Evolutionary conservation across 78 protist genomes (phyloP).

Genomic region (Dictyostelium firmibasis): DNA sequence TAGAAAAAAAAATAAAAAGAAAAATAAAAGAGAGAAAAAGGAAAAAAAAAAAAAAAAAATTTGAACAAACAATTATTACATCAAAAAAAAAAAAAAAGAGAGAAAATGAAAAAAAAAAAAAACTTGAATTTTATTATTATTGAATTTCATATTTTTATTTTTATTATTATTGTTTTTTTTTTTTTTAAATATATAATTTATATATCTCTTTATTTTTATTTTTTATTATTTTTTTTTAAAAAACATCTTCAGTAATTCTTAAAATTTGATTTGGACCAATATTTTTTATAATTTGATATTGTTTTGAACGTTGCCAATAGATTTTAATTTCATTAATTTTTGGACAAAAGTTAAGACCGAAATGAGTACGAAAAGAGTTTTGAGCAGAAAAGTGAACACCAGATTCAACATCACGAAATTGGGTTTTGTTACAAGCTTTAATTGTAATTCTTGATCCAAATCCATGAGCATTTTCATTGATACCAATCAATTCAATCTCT

Average conservation of each 20-base stretch:
- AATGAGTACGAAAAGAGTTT: constrained; percentile 60
- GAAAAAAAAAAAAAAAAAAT: too few species aligned
- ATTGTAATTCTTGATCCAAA: constrained; percentile 50
- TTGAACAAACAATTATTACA: too few species aligned
- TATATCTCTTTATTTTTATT: not conserved
- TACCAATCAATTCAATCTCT: constrained; percentile 39
- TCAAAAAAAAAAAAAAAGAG: too few species aligned
- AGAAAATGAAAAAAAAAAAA: not conserved
- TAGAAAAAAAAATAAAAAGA: too few species aligned
- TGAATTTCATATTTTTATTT: too few species aligned
- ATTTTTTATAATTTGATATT: constrained; percentile 34
- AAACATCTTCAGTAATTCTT: constrained; percentile 5
- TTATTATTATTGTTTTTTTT: too few species aligned
- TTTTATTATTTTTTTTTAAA: not conserved
- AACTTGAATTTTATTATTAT: not conserved
- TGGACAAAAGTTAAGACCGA: constrained; percentile 32
- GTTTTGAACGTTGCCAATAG: constrained; percentile 42
- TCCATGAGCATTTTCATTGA: constrained; percentile 62
- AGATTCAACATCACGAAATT: constrained; percentile 51
- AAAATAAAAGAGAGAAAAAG: too few species aligned
- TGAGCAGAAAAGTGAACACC: constrained; percentile 71
- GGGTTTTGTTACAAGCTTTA: constrained; percentile 7
- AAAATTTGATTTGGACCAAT: constrained; percentile 41
- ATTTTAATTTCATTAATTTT: constrained; percentile 22
- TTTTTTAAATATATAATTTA: not conserved